Evolutionary conservation across 441 rosid genomes (phyloP), one percentile per base, ranked within the genome.

Genomic region (Isatis lusitanica): DNA sequence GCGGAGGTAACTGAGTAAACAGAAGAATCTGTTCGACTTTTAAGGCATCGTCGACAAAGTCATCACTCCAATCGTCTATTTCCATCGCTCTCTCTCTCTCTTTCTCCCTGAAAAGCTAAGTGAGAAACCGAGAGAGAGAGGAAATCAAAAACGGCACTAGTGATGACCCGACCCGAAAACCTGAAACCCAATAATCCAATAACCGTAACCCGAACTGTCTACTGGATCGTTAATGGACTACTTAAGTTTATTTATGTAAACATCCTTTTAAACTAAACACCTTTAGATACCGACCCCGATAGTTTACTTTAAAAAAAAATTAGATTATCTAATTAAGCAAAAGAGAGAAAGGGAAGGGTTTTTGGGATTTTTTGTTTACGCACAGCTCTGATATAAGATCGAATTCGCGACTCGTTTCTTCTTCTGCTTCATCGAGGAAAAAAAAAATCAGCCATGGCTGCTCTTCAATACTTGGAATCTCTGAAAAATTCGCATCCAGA

Each of bases 391-490:
- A 46, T 35, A 70, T 15, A 55, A 50, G 60, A 28, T 31, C 43
- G 63, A 60, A 44, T 28, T 30, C 48, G 13, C 58, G 5, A 12
- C 24, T 70, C 30, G 15, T 46, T 18, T 52, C 71, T 11, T 43
- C 67, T 2, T 26, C 28, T 26, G 28, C 28, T 26, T 26, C 47
- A 38, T 13, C 73, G 78, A 78, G 53, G 71, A 55, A 60, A 50
- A 60, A 60, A 26, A 28, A 43, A 73, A 59, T 55, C 68, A 12
- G 65, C 71, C 75, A 93, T 93, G 97, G 90, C 94, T 50, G 98
- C 98, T 71, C 85, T 93, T 56, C 85, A 91, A 35, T 91, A 89
- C 81, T 78, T 93, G 71, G 97, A 91, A 21, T 70, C 91, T 52
- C 79, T 81, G 44, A 85, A 88, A 57, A 85, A 38, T 48, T 81